Percentiles rank a stretch among this genome's conserved stretches.
These are phyloP conservation scores for Penicillium fuscoglaucum DNA, from an alignment of 2,329 filamentous ascomycete species.

Conservation along the genomic window DNA sequence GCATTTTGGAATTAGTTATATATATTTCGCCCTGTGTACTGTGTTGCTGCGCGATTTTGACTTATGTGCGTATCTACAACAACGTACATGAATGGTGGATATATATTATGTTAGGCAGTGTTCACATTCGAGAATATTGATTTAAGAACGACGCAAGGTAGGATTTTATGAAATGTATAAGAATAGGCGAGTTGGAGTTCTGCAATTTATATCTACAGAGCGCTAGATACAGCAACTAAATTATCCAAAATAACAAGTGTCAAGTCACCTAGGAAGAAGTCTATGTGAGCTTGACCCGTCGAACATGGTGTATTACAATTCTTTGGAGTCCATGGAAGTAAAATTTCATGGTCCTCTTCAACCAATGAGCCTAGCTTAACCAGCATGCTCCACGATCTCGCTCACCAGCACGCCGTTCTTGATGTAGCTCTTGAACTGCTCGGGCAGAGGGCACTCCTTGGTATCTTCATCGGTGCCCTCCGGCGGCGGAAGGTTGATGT, in stretches of 20 bases:
- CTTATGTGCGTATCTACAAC: not conserved
- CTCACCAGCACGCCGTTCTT: conserved; percentile 77
- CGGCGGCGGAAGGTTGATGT: conserved; percentile 75
- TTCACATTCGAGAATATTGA: not conserved
- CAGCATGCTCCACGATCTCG: conserved; percentile 94
- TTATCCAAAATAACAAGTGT: conserved; percentile 6
- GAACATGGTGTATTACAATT: not conserved
- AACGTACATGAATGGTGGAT: not conserved
- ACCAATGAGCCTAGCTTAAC: conserved; percentile 49
- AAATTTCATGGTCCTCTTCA: not conserved
- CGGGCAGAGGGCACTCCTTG: conserved; percentile 81
- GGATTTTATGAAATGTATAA: not conserved
- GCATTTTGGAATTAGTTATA: not conserved
- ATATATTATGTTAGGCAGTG: not conserved
- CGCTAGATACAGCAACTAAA: conserved; percentile 21
- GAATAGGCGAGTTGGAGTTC: conserved; percentile 6
- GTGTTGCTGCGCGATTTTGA: not conserved
- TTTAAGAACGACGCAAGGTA: not conserved
- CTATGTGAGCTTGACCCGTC: not conserved
- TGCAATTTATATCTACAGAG: conserved; percentile 24
- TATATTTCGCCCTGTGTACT: not conserved
- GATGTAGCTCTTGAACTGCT: conserved; percentile 81
- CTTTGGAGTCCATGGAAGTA: not conserved
- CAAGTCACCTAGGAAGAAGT: not conserved
- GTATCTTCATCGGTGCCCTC: conserved; percentile 73